Base-by-base conservation (phyloP, 2,329 filamentous ascomycete genomes). In the Cladophialophora psammophila region DNA sequence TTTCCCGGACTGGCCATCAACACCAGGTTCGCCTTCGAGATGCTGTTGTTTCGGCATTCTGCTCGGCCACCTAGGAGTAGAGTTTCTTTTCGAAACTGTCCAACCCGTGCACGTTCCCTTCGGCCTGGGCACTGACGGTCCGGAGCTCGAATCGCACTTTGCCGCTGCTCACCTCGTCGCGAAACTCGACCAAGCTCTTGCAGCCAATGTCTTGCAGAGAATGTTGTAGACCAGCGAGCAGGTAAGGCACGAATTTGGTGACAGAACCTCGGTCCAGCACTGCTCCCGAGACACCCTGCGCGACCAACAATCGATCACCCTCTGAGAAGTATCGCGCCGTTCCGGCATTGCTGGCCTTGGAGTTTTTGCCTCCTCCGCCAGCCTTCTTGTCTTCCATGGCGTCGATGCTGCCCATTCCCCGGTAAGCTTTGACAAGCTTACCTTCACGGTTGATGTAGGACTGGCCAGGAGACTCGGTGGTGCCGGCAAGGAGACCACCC, bases 31-130 rank as follows among this genome's bases (percentile, higher is more conserved):
- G 45, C 45, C 15, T 42, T 54, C 64, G 63, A 60, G 40, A 50
- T 66, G 66, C 59, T 50, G 18, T 42, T 48, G 20, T 60, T 26
- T 6, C 53, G 31, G 13, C 31, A 12, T 31, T 26, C 9, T 13
- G 53, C n/a, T 10, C 12, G 9, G n/a, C 42, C 31, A 4, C 70
- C 78, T 88, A 97, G 75, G 93, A 93, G 82, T 96, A 99, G 73
- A 99, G 91, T 88, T 98, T 99, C 91, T 99, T 99, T 86, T 98
- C 95, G 79, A 96, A 98, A 79, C 92, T 94, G 85, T 98, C 93
- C 86, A 99, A 93, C 67, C 88, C 88, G 83, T 98, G 96, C 69
- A 99, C 94, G 78, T 94, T 95, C 72, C 95, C 95, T 85, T 99
- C 95, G 67, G 96, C 87, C 87, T 97, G 93, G 59, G 95, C 95